Percentiles rank a stretch among this genome's conserved stretches.
Conservation (phyloP, 495 filamentous ascomycete genomes). For the Daldinia caldariorum region DNA sequence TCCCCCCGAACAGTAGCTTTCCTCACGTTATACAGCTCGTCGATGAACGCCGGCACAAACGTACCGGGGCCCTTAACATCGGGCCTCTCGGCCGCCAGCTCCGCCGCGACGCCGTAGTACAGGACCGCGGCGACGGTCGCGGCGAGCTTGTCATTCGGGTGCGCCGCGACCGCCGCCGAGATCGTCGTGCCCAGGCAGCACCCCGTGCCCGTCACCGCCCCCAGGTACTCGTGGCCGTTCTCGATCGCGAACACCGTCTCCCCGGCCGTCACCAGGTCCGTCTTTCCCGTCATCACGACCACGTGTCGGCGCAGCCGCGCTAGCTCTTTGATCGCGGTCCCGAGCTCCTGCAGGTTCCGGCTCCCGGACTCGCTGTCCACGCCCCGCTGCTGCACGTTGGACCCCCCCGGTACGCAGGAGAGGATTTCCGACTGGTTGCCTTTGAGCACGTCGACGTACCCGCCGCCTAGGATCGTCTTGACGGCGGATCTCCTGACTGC, state of each 20-base stretch:
- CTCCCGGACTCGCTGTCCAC: constrained; percentile 81
- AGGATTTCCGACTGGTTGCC: constrained; percentile 94
- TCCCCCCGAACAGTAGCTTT: constrained; percentile 59
- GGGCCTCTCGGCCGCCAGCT: constrained; percentile 69
- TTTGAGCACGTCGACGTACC: constrained; percentile 89
- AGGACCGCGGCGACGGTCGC: constrained; percentile 74
- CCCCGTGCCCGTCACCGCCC: constrained; percentile 86
- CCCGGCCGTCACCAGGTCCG: constrained; percentile 84
- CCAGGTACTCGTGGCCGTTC: constrained; percentile 82
- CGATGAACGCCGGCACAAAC: constrained; percentile 87
- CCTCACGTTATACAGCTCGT: constrained; percentile 68
- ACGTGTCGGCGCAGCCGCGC: constrained; percentile 75
- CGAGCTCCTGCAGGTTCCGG: constrained; percentile 63
- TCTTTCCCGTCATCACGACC: constrained; percentile 84
- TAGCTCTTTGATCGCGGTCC: constrained; percentile 68
- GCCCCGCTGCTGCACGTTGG: constrained; percentile 74
- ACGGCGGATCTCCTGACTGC: constrained; percentile 74
- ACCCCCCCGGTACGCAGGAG: constrained; percentile 70
- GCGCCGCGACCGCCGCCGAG: constrained; percentile 73
- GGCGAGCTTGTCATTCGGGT: constrained; percentile 69
- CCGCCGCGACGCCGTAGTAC: constrained; percentile 87
- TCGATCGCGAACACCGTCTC: constrained; percentile 68
- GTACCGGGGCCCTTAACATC: constrained; percentile 83
- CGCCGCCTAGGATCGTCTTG: constrained; percentile 73
- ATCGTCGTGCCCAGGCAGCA: constrained; percentile 87